Conservation (phyloP, 306 rosid species). For the Clitoria ternatea region DNA sequence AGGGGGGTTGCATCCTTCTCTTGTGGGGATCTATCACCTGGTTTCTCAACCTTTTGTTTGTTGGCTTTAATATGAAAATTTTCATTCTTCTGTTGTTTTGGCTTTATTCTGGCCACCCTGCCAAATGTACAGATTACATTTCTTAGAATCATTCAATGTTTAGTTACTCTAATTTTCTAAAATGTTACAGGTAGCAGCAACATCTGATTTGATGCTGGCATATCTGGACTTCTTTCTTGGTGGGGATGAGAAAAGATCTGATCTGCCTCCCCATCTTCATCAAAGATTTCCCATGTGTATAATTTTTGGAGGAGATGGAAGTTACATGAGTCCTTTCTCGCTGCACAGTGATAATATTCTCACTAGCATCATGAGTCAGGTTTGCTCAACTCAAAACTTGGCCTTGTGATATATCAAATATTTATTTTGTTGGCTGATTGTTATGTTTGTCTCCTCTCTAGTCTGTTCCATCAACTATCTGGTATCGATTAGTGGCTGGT, state of each 20-base stretch:
- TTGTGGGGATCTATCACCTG: not conserved
- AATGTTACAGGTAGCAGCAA: slow-evolving; percentile 75
- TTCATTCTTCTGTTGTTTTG: not conserved
- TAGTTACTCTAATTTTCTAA: slow-evolving; percentile 11
- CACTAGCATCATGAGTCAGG: slow-evolving; percentile 92
- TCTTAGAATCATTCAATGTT: not conserved
- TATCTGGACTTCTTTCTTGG: slow-evolving; percentile 92
- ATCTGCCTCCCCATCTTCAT: slow-evolving; percentile 73
- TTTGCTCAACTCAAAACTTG: slow-evolving; percentile 27
- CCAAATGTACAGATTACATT: not conserved
- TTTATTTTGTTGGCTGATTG: slow-evolving; percentile 19
- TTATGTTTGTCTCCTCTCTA: slow-evolving; percentile 28
- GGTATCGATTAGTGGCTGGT: slow-evolving; percentile 98
- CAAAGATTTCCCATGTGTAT: slow-evolving; percentile 84
- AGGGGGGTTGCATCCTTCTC: not conserved
- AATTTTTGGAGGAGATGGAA: slow-evolving; percentile 94
- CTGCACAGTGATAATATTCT: slow-evolving; percentile 80
- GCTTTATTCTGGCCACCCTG: not conserved
- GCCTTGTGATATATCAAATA: slow-evolving; percentile 15
- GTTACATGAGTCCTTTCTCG: slow-evolving; percentile 87
- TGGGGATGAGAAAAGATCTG: slow-evolving; percentile 91
- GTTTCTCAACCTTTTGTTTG: not conserved
- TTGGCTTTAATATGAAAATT: not conserved
- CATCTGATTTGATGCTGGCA: slow-evolving; percentile 87
- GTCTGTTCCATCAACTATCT: slow-evolving; percentile 86